Conservation (phyloP, 108 stramenopile species). For the Mayamaea pseudoterrestris region DNA sequence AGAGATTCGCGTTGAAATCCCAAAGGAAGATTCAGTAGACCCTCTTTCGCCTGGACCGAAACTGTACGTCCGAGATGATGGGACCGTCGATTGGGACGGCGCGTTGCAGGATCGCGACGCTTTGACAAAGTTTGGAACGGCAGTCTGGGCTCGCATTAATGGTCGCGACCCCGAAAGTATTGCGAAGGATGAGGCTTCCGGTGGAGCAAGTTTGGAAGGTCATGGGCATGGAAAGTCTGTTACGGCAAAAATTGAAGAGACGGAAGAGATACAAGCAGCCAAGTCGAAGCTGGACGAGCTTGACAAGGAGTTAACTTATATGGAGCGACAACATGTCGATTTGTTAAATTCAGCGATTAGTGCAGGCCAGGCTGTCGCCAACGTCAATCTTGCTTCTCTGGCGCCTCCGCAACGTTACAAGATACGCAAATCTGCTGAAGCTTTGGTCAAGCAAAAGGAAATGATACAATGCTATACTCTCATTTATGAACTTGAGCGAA, state of each 20-base stretch:
- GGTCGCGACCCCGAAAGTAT: constrained; percentile 68
- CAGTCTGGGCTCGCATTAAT: constrained; percentile 93
- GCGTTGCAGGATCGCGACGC: constrained; percentile 89
- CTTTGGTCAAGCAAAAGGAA: constrained; percentile 44
- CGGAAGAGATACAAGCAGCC: constrained; percentile 53
- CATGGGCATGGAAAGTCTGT: not conserved
- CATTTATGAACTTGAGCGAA: constrained; percentile 83
- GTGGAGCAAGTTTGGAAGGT: constrained; percentile 1
- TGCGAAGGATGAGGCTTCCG: constrained; percentile 19
- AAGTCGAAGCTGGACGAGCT: constrained; percentile 28
- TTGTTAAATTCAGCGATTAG: constrained; percentile 56
- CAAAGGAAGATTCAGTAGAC: constrained; percentile 1
- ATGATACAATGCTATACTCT: constrained; percentile 60
- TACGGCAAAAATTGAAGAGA: constrained; percentile 76
- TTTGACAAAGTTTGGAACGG: constrained; percentile 72
- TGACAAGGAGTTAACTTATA: constrained; percentile 19
- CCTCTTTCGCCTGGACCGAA: constrained; percentile 36
- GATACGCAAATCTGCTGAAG: constrained; percentile 56
- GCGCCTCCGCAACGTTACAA: constrained; percentile 45
- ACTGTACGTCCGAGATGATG: constrained; percentile 91
- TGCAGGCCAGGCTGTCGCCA: constrained; percentile 71
- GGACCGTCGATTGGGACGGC: constrained; percentile 96
- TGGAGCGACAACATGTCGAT: constrained; percentile 46
- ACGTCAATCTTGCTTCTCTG: constrained; percentile 65
- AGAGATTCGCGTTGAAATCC: constrained; percentile 17